Conservation (phyloP, 2,329 filamentous ascomycete species). For the Dryadomyces quercus-mongolicae region DNA sequence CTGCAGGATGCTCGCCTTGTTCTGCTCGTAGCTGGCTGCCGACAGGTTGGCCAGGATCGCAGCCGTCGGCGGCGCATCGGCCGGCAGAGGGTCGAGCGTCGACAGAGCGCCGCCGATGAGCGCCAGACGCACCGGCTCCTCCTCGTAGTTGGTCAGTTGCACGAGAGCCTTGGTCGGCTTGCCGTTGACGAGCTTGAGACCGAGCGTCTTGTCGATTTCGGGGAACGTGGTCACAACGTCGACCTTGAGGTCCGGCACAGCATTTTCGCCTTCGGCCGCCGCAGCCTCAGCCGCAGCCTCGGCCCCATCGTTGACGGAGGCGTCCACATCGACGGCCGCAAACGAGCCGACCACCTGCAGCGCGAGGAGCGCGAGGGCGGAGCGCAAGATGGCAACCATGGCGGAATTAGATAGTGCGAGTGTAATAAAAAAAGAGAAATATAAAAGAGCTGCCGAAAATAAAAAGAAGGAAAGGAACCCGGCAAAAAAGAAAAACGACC, state of each 20-base stretch:
- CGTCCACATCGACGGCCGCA: conserved; percentile 43
- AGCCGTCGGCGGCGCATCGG: conserved; percentile 31
- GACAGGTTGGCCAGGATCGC: conserved; percentile 77
- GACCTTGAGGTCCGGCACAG: conserved; percentile 43
- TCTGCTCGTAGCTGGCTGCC: conserved; percentile 57
- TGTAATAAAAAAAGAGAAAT: conserved; percentile 4
- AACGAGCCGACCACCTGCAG: conserved; percentile 54
- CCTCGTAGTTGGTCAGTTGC: conserved; percentile 75
- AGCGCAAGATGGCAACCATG: conserved; percentile 66
- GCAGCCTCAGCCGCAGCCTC: conserved; percentile 11
- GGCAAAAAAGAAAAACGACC: not conserved
- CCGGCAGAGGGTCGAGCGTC: conserved; percentile 38
- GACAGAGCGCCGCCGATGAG: conserved; percentile 67
- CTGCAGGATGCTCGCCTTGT: conserved; percentile 44
- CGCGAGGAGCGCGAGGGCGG: conserved; percentile 60
- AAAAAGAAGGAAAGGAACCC: conserved; percentile 1
- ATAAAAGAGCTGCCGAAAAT: conserved; percentile 5
- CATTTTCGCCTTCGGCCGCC: conserved; percentile 1
- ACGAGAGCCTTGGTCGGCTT: conserved; percentile 72
- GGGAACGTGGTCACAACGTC: conserved; percentile 51
- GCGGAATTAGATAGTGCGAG: conserved; percentile 15
- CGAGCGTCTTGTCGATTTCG: conserved; percentile 66
- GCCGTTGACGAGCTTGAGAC: conserved; percentile 91
- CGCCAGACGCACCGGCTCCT: conserved; percentile 58
- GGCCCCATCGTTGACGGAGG: not conserved